Evolutionary conservation across 2,329 filamentous ascomycete species (phyloP).

Genomic region (Blastomyces parvus): DNA sequence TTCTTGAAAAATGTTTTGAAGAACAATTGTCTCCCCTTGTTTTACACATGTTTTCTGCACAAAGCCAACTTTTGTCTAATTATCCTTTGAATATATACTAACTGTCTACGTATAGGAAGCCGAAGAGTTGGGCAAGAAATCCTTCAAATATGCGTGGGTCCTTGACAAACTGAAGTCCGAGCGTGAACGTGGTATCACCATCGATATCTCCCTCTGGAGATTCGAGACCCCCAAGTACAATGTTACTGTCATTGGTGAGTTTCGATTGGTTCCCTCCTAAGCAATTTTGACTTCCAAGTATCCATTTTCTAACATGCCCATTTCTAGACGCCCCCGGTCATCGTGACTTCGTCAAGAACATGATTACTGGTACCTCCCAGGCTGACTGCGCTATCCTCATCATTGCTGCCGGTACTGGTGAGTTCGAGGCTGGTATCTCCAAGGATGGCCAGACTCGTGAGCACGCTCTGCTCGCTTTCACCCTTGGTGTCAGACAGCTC

Average conservation of each 20-base stretch:
- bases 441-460: constrained; percentile 99
- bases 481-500: constrained; percentile 99
- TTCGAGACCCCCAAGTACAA: constrained; percentile 98
- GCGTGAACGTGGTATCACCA: constrained; percentile 99
- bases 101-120: constrained; percentile 62
- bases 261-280: constrained; percentile 2
- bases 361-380: constrained; percentile 99
- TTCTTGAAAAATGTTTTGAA: not conserved
- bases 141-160: constrained; percentile 99
- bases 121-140: constrained; percentile 98
- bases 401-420: constrained; percentile 99
- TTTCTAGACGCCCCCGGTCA: constrained; percentile 83
- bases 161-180: constrained; percentile 99
- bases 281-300: not conserved
- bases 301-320: constrained; percentile 14
- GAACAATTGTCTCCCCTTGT: not conserved
- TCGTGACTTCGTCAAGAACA: constrained; percentile 99
- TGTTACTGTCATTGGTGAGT: constrained; percentile 91
- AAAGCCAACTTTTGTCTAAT: not conserved
- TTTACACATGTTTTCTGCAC: too few species aligned
- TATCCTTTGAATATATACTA: constrained; percentile 11
- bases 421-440: constrained; percentile 99
- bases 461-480: constrained; percentile 99
- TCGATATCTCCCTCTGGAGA: constrained; percentile 99
- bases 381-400: constrained; percentile 99